phyloP scores from a whole-genome alignment of 2,329 filamentous ascomycete species.

The Ascochyta rabiei region DNA sequence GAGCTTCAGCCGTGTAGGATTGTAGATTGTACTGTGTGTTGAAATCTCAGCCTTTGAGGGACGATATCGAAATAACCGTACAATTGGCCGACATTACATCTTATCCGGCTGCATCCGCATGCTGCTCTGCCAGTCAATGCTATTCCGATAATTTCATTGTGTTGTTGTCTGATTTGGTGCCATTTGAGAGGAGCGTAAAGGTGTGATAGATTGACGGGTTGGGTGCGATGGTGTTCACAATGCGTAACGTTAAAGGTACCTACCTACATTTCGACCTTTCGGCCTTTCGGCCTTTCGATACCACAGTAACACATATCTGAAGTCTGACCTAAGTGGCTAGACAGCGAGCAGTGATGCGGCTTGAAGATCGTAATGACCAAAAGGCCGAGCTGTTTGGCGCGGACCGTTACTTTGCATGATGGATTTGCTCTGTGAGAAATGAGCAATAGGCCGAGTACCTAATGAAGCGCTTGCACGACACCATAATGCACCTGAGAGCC shows the following conservation, averaged over 20 bases:
- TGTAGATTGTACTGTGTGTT: no score
- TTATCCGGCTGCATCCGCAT: not conserved
- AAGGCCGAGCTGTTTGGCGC: not conserved
- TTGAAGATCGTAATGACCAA: slow-evolving; percentile 12
- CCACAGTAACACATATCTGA: slow-evolving; percentile 1
- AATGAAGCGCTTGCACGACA: not conserved
- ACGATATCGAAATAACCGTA: not conserved
- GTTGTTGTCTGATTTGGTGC: not conserved
- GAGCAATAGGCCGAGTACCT: not conserved
- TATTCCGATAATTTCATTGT: not conserved
- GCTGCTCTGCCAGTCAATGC: not conserved
- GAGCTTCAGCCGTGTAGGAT: not conserved
- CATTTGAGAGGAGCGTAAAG: not conserved
- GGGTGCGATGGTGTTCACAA: slow-evolving; percentile 2
- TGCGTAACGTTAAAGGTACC: not conserved
- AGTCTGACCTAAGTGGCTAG: not conserved
- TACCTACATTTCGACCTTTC: no score
- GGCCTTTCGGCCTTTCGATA: not conserved
- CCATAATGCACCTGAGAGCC: no score
- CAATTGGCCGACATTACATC: slow-evolving; percentile 6
- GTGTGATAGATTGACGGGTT: slow-evolving; percentile 10
- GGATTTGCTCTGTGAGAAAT: not conserved
- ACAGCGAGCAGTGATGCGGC: slow-evolving; percentile 4
- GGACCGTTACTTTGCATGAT: not conserved
- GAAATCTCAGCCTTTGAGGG: not conserved